These are phyloP conservation scores for Pichia nakasei DNA, from an alignment of 805 yeast genomes.

Conservation along the genomic window DNA sequence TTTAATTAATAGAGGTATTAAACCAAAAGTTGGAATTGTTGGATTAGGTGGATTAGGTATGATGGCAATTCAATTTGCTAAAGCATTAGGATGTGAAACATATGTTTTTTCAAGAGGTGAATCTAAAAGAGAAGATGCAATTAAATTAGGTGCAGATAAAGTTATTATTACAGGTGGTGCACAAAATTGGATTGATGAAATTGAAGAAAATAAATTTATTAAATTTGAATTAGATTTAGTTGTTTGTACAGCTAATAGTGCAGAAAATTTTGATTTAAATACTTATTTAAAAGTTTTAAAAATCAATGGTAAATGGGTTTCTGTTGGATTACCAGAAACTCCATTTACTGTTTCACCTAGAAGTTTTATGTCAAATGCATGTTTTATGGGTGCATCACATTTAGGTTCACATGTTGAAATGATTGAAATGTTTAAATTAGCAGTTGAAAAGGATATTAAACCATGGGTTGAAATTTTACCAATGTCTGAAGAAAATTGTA, in stretches of 20 bases:
- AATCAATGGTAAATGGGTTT: slow-evolving; percentile 49
- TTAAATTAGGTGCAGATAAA: slow-evolving; percentile 46
- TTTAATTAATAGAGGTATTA: slow-evolving; percentile 22
- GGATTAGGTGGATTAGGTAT: slow-evolving; percentile 67
- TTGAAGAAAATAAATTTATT: slow-evolving; percentile 10
- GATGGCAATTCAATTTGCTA: slow-evolving; percentile 50
- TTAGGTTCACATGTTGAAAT: slow-evolving; percentile 60
- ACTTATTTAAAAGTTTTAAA: slow-evolving; percentile 42
- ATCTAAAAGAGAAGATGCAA: slow-evolving; percentile 43
- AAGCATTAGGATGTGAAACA: slow-evolving; percentile 57
- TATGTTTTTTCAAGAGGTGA: slow-evolving; percentile 46
- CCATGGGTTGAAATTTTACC: slow-evolving; percentile 59
- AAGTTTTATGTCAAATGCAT: slow-evolving; percentile 35
- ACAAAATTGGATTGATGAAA: slow-evolving; percentile 25
- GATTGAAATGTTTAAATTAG: slow-evolving; percentile 54
- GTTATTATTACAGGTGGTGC: slow-evolving; percentile 40
- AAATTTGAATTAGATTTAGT: slow-evolving; percentile 38
- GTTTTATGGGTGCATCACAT: slow-evolving; percentile 48
- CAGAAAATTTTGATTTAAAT: slow-evolving; percentile 40
- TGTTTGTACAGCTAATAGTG: slow-evolving; percentile 44
- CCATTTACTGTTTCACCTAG: slow-evolving; percentile 34
- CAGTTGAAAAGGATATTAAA: slow-evolving; percentile 46
- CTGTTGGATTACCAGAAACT: slow-evolving; percentile 61
- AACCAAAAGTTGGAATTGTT: slow-evolving; percentile 45
- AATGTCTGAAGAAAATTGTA: slow-evolving; percentile 42